Conservation (phyloP, 805 yeast species). For the Starmera amethionina region DNA sequence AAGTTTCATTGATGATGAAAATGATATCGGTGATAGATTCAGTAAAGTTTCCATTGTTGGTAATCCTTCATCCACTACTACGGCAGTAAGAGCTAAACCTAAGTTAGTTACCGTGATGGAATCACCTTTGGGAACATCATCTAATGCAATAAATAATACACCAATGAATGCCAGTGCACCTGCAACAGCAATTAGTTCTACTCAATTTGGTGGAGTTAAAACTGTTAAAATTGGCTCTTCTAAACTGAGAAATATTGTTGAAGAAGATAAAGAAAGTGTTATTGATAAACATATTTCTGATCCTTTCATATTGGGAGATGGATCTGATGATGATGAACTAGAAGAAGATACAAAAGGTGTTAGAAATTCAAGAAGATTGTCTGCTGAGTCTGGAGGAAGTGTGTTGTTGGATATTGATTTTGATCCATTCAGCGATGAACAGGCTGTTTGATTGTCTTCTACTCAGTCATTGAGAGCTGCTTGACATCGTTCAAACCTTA, state of each 20-base stretch:
- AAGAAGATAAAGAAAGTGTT: slow-evolving; percentile 7
- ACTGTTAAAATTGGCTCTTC: slow-evolving; percentile 8
- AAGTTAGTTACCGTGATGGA: slow-evolving; percentile 43
- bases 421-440: slow-evolving; percentile 6
- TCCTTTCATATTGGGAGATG: slow-evolving; percentile 18
- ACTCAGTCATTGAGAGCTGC: too few relatives aligned
- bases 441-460: slow-evolving; percentile 10
- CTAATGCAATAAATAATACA: too few relatives aligned
- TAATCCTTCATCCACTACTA: slow-evolving; percentile 35
- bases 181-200: slow-evolving; percentile 14
- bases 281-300: slow-evolving; percentile 2
- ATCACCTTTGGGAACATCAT: background rate
- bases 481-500: too few relatives aligned
- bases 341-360: slow-evolving; percentile 2
- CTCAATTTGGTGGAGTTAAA: slow-evolving; percentile 17
- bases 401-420: slow-evolving; percentile 16
- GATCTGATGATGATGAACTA: slow-evolving; percentile 6
- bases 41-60: slow-evolving; percentile 34
- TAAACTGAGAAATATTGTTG: slow-evolving; percentile 1
- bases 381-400: slow-evolving; percentile 10
- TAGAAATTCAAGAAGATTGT: slow-evolving; percentile 1
- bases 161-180: slow-evolving; percentile 14
- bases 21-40: slow-evolving; percentile 24
- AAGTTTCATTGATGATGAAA: slow-evolving; percentile 8
- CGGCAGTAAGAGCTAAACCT: slow-evolving; percentile 73